A percentile compares a stretch with the other conserved stretches of the same genome.
These are phyloP conservation scores for Barnettozyma wickerhamii DNA, from an alignment of 805 yeast genomes.

Conservation along the genomic window DNA sequence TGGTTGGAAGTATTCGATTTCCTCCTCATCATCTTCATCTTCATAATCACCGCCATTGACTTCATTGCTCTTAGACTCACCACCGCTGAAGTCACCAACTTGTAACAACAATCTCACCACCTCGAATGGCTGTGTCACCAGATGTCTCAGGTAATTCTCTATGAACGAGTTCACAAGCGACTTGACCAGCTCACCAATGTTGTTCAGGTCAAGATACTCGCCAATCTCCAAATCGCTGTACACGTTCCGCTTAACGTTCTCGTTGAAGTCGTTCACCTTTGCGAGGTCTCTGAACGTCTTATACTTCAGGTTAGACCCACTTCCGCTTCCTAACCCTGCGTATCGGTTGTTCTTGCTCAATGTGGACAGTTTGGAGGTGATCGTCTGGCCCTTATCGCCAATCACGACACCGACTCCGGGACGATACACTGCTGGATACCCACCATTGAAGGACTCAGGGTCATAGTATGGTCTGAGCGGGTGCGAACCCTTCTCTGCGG, in stretches of 20 bases:
- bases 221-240: slow-evolving; percentile 53
- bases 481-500: slow-evolving; percentile 4
- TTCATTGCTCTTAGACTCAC: slow-evolving; percentile 8
- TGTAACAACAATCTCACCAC: slow-evolving; percentile 75
- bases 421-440: slow-evolving; percentile 53
- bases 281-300: slow-evolving; percentile 19
- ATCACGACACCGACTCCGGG: slow-evolving; percentile 57
- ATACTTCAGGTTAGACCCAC: slow-evolving; percentile 5
- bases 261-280: slow-evolving; percentile 20
- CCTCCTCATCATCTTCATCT: slow-evolving; percentile 36
- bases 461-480: slow-evolving; percentile 64
- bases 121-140: slow-evolving; percentile 86
- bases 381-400: slow-evolving; percentile 38
- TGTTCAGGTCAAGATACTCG: slow-evolving; percentile 59
- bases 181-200: slow-evolving; percentile 51
- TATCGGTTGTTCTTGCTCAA: slow-evolving; percentile 10
- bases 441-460: slow-evolving; percentile 61
- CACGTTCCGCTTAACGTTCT: slow-evolving; percentile 24
- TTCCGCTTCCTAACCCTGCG: slow-evolving; percentile 5
- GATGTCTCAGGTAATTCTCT: slow-evolving; percentile 62
- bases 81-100: slow-evolving; percentile 57
- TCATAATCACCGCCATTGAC: slow-evolving; percentile 31
- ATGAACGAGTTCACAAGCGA: slow-evolving; percentile 58
- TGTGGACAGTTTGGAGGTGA: slow-evolving; percentile 34
- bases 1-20: slow-evolving; percentile 38